Conservation (phyloP, 768 basidiomycete species). For the Tricholoma terreum region DNA sequence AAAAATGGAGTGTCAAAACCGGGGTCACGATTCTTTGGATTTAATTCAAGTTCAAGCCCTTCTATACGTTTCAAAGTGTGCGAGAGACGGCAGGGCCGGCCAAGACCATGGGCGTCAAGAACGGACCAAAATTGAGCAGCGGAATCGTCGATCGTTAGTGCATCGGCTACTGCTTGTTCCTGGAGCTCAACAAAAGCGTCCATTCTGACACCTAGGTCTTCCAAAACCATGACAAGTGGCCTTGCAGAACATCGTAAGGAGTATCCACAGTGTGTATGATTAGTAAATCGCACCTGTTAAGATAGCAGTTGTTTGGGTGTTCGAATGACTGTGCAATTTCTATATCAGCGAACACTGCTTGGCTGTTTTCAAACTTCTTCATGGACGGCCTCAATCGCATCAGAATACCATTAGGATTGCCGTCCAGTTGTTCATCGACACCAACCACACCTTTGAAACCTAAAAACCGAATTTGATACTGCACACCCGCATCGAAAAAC, state of each 20-base stretch:
- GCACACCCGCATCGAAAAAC: constrained; percentile 1
- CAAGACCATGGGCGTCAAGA: constrained; percentile 46
- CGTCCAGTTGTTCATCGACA: constrained; percentile 55
- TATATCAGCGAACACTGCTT: constrained; percentile 51
- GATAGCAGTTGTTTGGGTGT: constrained; percentile 56
- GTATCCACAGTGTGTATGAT: neutral
- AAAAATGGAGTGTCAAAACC: constrained; percentile 58
- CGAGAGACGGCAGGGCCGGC: constrained; percentile 45
- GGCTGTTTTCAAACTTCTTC: constrained; percentile 65
- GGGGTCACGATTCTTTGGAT: constrained; percentile 26
- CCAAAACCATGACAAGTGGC: constrained; percentile 73
- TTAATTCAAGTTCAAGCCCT: constrained; percentile 47
- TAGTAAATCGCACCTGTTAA: constrained; percentile 57
- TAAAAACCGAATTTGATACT: constrained; percentile 81
- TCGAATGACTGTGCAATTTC: constrained; percentile 71
- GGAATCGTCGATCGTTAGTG: constrained; percentile 59
- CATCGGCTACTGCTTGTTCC: constrained; percentile 49
- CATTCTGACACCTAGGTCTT: constrained; percentile 63
- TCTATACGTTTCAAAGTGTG: constrained; percentile 50
- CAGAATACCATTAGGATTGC: constrained; percentile 43
- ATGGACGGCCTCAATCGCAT: constrained; percentile 74
- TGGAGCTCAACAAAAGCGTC: constrained; percentile 64
- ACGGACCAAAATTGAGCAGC: constrained; percentile 45
- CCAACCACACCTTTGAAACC: constrained; percentile 82
- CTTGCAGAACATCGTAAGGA: constrained; percentile 30